Evolutionary conservation across 805 yeast species (phyloP), one percentile per base, ranked within the genome.

Genomic region (Yarrowia bubula): DNA sequence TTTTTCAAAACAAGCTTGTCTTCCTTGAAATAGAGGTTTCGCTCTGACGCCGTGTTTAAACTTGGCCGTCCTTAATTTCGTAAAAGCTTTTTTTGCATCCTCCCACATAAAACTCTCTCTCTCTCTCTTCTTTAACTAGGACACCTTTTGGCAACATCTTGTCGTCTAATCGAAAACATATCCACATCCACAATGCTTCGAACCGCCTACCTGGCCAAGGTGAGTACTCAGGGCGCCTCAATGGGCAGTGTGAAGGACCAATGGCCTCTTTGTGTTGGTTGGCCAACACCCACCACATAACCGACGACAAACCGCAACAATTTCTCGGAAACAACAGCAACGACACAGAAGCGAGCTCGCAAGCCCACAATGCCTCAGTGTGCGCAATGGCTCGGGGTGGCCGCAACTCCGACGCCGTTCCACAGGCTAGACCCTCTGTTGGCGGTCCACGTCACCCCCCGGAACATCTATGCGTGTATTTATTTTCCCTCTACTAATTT

Each of bases 141-240:
- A 55, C 61, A 55, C 61, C 61, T 55, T 51, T 55, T 55, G 61
- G 61, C 61, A 55, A 55, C 61, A 39, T 55, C 61, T 55, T 55
- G 61, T 55, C 61, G 47, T 55, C 61, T 55, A 55, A 39, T 55
- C 61, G 61, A 39, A 39, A 55, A 39, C 61, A 55, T 55, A 31
- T 41, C 47, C 61, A 58, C 50, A 58, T 44, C 51, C 51, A 35
- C 64, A 58, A 58, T 58, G 64, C 64, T 58, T 44, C 64, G 64
- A 58, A 58, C 64, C 64, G 64, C 64, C 41, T 58, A 58, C 51
- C 51, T 58, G 64, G 51, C 64, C 22, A 58, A 58, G 64, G 64
- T 58, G 64, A 58, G 64, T 58, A 55, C 61, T 11, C 31, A 33
- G 8, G 37, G 10, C 31, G 33, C 11, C 15, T 31, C 60, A 53